Evolutionary conservation across 1,139 yeast genomes (phyloP).

Genomic region (Yamadazyma atlantica): DNA sequence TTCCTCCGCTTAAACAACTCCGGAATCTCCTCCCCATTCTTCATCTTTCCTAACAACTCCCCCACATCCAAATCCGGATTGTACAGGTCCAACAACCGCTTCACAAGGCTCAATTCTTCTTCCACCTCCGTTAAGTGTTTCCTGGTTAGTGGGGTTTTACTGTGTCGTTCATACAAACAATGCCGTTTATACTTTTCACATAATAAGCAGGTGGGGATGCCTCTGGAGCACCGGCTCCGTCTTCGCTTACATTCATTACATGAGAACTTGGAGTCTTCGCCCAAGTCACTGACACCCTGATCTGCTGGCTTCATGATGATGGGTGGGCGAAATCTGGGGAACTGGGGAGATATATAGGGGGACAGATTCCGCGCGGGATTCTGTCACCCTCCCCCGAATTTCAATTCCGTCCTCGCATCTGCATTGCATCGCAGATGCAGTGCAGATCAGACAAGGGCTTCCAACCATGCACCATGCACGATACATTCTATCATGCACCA

Average conservation of each 20-base stretch:
- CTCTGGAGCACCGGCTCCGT: conserved; percentile 18
- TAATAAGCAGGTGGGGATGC: conserved; percentile 16
- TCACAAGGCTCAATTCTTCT: conserved; percentile 14
- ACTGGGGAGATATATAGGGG: no score
- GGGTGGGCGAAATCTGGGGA: no score
- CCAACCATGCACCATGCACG: no score
- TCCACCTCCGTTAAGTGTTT: conserved; percentile 21
- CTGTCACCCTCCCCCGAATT: no score
- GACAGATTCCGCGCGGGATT: no score
- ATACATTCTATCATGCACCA: no score
- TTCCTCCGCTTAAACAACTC: no score
- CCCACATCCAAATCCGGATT: conserved; percentile 14
- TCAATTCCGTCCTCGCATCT: no score
- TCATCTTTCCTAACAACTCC: conserved; percentile 8
- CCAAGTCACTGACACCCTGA: no score
- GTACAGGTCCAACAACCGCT: conserved; percentile 9
- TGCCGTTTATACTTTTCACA: conserved; percentile 18
- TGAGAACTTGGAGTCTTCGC: conserved; percentile 10
- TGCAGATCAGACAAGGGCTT: no score
- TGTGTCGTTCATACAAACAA: conserved; percentile 18
- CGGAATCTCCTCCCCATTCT: conserved; percentile 16
- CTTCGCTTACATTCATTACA: conserved; percentile 21
- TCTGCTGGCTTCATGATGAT: no score
- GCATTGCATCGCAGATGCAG: no score
- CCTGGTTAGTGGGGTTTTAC: conserved; percentile 19